phyloP scores from a whole-genome alignment of 1,284 basidiomycete species.

The Waitea zeae region DNA sequence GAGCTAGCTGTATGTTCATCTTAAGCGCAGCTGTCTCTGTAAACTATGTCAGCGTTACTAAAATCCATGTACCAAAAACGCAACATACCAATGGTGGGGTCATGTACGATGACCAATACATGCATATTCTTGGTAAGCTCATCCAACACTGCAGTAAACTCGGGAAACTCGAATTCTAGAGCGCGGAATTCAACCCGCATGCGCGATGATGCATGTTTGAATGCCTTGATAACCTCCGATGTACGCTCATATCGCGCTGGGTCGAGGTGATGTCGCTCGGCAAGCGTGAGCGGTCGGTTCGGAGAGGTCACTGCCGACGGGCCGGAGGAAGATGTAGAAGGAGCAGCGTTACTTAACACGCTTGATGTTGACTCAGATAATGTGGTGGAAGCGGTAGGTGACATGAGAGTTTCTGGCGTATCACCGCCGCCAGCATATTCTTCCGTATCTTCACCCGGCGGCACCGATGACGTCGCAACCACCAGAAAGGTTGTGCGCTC shows the following conservation, averaged over 20 bases:
- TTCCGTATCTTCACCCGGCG: neutral
- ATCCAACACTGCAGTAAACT: conserved; percentile 88
- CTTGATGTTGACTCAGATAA: conserved; percentile 13
- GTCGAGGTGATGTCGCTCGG: conserved; percentile 32
- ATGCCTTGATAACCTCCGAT: conserved; percentile 87
- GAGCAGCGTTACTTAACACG: conserved; percentile 5
- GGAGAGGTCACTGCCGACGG: neutral
- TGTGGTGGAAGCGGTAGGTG: conserved; percentile 11
- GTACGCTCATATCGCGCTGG: conserved; percentile 88
- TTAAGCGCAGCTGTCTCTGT: conserved; percentile 71
- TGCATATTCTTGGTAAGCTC: conserved; percentile 92
- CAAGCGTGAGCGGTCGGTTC: conserved; percentile 15
- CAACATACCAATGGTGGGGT: conserved; percentile 67
- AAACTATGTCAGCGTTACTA: neutral
- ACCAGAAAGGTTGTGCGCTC: conserved; percentile 96
- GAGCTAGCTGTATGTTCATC: conserved; percentile 69
- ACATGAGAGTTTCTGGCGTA: conserved; percentile 5
- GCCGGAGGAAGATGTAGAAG: conserved; percentile 4
- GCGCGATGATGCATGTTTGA: conserved; percentile 80
- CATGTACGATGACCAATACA: conserved; percentile 77
- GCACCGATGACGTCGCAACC: conserved; percentile 52
- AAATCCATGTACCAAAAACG: neutral
- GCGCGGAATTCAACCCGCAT: conserved; percentile 70
- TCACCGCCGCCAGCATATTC: conserved; percentile 9
- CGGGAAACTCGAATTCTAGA: conserved; percentile 64